A percentile compares a stretch with the other conserved stretches of the same genome.
Evolutionary conservation across 176 grass and related monocot species (phyloP).

Genomic region (Leersia perrieri): DNA sequence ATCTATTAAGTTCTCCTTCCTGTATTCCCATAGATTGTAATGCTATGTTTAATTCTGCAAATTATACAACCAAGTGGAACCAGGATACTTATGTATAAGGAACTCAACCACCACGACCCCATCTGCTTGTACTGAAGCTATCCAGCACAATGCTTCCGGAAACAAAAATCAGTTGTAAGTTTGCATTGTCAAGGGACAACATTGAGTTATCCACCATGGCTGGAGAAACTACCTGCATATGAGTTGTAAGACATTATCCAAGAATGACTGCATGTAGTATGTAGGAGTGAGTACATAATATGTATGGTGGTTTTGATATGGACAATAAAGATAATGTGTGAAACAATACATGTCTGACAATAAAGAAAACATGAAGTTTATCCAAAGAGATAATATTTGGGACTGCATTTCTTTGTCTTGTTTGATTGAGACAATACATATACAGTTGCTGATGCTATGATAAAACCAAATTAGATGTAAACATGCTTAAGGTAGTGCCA

Average conservation of each 20-base stretch:
- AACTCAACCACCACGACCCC: constrained; percentile 9
- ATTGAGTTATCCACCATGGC: not conserved
- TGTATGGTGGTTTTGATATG: constrained; percentile 2
- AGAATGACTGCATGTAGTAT: not conserved
- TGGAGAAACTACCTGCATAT: not conserved
- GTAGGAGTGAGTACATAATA: not conserved
- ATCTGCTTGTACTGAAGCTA: not conserved
- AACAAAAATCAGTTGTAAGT: not conserved
- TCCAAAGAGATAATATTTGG: not conserved
- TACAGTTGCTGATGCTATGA: not conserved
- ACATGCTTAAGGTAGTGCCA: not conserved
- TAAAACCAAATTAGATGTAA: not conserved
- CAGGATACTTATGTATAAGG: not conserved
- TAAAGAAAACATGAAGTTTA: not conserved
- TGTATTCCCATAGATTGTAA: not conserved
- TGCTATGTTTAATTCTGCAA: not conserved
- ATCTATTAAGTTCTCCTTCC: not conserved
- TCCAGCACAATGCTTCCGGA: not conserved
- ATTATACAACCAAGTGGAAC: not conserved
- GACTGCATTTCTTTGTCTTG: constrained; percentile 2
- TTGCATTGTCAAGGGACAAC: not conserved
- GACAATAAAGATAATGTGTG: not conserved
- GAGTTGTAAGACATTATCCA: not conserved
- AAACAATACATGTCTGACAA: not conserved
- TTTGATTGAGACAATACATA: not conserved